phyloP scores from a whole-genome alignment of 1,284 basidiomycete species.

The Inonotus obliquus region DNA sequence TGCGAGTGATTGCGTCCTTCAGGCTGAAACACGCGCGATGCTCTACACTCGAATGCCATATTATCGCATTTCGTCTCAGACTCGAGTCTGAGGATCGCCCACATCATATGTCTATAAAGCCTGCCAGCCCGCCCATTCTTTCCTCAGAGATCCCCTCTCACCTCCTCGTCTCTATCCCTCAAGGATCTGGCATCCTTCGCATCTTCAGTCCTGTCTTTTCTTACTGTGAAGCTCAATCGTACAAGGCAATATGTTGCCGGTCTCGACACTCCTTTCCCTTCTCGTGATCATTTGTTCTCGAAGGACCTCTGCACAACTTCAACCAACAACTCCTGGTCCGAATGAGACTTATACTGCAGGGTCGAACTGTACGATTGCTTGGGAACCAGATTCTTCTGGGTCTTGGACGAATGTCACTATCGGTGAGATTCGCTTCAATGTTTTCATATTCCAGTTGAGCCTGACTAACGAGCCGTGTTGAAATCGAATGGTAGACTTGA shows the following conservation, averaged over 20 bases:
- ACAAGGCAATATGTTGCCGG: background rate
- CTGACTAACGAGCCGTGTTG: background rate
- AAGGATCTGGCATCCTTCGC: slow-evolving; percentile 11
- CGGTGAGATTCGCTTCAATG: slow-evolving; percentile 25
- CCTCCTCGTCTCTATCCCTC: background rate
- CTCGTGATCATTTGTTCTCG: slow-evolving; percentile 7
- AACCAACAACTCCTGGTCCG: slow-evolving; percentile 36
- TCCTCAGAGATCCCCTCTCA: background rate
- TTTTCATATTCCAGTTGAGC: background rate
- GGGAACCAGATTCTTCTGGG: slow-evolving; percentile 28
- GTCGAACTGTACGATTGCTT: slow-evolving; percentile 29
- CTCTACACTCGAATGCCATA: background rate
- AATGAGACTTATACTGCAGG: slow-evolving; percentile 33
- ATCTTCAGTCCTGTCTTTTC: background rate
- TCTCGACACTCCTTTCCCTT: slow-evolving; percentile 2
- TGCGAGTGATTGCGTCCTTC: background rate
- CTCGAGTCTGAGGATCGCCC: background rate
- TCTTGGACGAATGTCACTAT: slow-evolving; percentile 37
- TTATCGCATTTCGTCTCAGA: background rate
- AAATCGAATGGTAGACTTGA: slow-evolving; percentile 28
- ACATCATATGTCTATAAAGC: background rate
- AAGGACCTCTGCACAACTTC: slow-evolving; percentile 25
- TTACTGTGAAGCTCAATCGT: background rate
- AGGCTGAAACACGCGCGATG: background rate
- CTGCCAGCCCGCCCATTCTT: background rate